Conservation (phyloP, 2,329 filamentous ascomycete species). For the Ascochyta fabae region DNA sequence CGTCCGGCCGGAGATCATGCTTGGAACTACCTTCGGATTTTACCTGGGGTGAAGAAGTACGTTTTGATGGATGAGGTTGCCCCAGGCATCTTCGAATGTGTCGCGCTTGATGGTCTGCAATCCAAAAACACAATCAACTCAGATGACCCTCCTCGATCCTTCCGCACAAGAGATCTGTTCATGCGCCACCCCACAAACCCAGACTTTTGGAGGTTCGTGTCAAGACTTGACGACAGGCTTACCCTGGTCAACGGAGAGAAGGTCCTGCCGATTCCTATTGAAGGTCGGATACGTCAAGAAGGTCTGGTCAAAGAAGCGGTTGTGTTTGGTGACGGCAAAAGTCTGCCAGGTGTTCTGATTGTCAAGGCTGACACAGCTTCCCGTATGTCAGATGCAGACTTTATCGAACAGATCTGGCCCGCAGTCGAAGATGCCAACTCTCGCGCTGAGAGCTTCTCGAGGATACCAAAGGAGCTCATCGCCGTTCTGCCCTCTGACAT, state of each 20-base stretch:
- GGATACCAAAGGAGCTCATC: slow-evolving; percentile 62
- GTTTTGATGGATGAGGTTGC: slow-evolving; percentile 50
- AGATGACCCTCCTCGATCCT: slow-evolving; percentile 52
- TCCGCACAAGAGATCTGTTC: slow-evolving; percentile 60
- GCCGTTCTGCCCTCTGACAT: slow-evolving; percentile 55
- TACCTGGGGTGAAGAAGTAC: slow-evolving; percentile 51
- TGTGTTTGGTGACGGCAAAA: slow-evolving; percentile 62
- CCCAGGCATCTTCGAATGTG: slow-evolving; percentile 50
- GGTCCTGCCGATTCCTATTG: slow-evolving; percentile 57
- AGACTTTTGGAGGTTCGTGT: slow-evolving; percentile 57
- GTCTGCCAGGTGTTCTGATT: slow-evolving; percentile 61
- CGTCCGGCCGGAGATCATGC: slow-evolving; percentile 60
- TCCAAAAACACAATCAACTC: slow-evolving; percentile 53
- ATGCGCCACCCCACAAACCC: slow-evolving; percentile 51
- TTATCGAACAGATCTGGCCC: slow-evolving; percentile 58
- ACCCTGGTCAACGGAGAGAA: slow-evolving; percentile 60
- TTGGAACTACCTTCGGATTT: slow-evolving; percentile 66
- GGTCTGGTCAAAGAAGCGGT: slow-evolving; percentile 62
- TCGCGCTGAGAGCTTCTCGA: slow-evolving; percentile 59
- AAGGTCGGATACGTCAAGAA: slow-evolving; percentile 62
- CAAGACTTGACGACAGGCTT: slow-evolving; percentile 56
- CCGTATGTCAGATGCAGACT: slow-evolving; percentile 52
- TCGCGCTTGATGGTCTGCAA: slow-evolving; percentile 47
- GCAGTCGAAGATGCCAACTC: slow-evolving; percentile 60
- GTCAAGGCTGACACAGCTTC: slow-evolving; percentile 57